Percentiles rank a stretch among this genome's conserved stretches.
Conservation (phyloP, 1,284 basidiomycete species). For the Moesziomyces globuligerus region DNA sequence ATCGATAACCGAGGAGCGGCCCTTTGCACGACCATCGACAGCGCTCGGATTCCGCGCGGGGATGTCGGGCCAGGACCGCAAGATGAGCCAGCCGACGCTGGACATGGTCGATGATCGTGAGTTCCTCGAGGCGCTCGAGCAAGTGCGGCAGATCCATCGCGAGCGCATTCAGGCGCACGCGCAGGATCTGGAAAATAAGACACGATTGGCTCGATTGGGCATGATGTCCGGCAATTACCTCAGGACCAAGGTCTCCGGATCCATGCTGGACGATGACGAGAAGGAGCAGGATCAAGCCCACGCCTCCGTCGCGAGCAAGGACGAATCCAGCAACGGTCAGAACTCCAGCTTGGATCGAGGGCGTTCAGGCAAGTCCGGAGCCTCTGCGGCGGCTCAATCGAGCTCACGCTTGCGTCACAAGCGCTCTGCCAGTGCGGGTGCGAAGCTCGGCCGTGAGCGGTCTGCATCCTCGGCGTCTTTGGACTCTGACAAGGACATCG, state of each 20-base stretch:
- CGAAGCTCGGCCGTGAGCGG: slow-evolving; percentile 11
- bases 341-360: too few relatives aligned
- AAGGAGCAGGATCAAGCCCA: neutral
- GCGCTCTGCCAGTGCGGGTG: slow-evolving; percentile 30
- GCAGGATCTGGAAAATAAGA: slow-evolving; percentile 32
- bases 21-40: slow-evolving; percentile 18
- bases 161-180: slow-evolving; percentile 48
- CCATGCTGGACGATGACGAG: slow-evolving; percentile 18
- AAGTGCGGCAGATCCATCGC: slow-evolving; percentile 50
- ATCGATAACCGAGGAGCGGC: slow-evolving; percentile 7
- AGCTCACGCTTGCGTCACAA: slow-evolving; percentile 16
- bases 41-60: slow-evolving; percentile 31
- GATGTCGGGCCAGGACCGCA: slow-evolving; percentile 28
- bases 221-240: slow-evolving; percentile 33
- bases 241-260: slow-evolving; percentile 23
- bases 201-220: slow-evolving; percentile 26
- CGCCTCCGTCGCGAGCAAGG: neutral
- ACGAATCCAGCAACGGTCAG: neutral
- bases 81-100: slow-evolving; percentile 60
- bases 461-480: slow-evolving; percentile 4
- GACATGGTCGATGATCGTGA: slow-evolving; percentile 60
- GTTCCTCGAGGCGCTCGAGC: slow-evolving; percentile 59
- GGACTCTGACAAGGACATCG: slow-evolving; percentile 16
- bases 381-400: neutral
- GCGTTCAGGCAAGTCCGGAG: neutral